Conservation (phyloP, 2,329 filamentous ascomycete genomes). For the Exophiala aquamarina region DNA sequence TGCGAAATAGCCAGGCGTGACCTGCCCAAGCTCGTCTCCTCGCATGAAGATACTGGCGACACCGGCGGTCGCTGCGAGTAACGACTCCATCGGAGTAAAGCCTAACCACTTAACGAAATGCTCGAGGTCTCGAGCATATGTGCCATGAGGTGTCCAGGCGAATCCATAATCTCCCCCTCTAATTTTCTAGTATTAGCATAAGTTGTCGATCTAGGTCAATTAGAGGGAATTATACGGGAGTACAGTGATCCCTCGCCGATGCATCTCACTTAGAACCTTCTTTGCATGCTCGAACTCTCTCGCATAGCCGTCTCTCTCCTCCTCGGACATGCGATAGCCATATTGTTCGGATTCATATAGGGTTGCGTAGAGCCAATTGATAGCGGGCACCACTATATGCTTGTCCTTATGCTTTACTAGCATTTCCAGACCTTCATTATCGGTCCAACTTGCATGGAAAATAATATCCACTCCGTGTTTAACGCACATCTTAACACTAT, state of each 20-base stretch:
- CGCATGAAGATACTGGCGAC: constrained; percentile 45
- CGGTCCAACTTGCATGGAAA: constrained; percentile 48
- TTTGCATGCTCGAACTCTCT: constrained; percentile 43
- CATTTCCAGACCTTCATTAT: constrained; percentile 37
- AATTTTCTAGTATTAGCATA: not conserved
- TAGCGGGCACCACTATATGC: constrained; percentile 43
- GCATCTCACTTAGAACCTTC: constrained; percentile 46
- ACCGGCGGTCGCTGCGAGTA: constrained; percentile 45
- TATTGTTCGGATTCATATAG: constrained; percentile 40
- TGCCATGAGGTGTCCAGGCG: constrained; percentile 50
- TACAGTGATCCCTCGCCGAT: constrained; percentile 44
- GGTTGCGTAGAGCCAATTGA: constrained; percentile 46
- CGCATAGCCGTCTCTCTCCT: constrained; percentile 46
- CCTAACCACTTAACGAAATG: constrained; percentile 48
- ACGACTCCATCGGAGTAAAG: constrained; percentile 46
- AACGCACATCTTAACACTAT: constrained; percentile 45
- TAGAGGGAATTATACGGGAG: constrained; percentile 34
- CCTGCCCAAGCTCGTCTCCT: constrained; percentile 41
- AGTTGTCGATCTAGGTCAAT: too few relatives aligned
- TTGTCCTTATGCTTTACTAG: constrained; percentile 40
- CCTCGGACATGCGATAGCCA: constrained; percentile 43
- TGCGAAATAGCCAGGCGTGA: constrained; percentile 43
- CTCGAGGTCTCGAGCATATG: constrained; percentile 48
- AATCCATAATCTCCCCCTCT: constrained; percentile 44
- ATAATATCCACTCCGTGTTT: constrained; percentile 49